Base-by-base conservation (phyloP, 2,329 filamentous ascomycete species). In the Diaporthe helianthi region DNA sequence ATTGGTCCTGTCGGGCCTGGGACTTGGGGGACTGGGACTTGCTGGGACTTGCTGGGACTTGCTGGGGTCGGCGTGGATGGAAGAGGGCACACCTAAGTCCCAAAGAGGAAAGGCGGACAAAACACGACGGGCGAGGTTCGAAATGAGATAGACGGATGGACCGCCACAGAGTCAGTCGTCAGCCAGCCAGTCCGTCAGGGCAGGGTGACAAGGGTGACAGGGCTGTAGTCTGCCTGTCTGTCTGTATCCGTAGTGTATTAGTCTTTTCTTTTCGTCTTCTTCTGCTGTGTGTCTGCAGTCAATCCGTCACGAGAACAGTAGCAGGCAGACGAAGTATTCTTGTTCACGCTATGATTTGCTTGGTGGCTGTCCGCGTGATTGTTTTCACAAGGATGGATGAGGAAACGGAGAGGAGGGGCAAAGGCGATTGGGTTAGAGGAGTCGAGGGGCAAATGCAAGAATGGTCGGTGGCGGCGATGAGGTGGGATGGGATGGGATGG, bases 1-100 rank as follows among this genome's bases (percentile, higher is more conserved):
- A 71, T 70, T 70, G 70, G 67, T 66, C 46, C 41, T 51, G 54
- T 41, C 26, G 29, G 55, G 54, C n/a, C 13, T 9, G 54, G 13
- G 17, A 15, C 36, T 38, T 6, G 13, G 13, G 31, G 31, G 24
- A 33, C 58, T 61, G 38, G 41, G 44, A 58, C 64, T 67, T 31
- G 49, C 9, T 33, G 36, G 36, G 63, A 65, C 63, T n/a, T n/a
- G n/a, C n/a, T 54, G 63, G 52, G 29, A 33, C 51, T 47, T 63
- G 58, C 58, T 49, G 58, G 58, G 58, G 64, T 55, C 51, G 65
- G 52, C 44, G 65, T 67, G 41, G 65, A 41, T 58, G 52, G 52
- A 36, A 26, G 58, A 65, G 67, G n/a, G 33, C 26, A 55, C 36
- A 54, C 67, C 60, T 41, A 41, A 31, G 3, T 36, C 67, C 65